A percentile compares a stretch with the other conserved stretches of the same genome.
Conservation (phyloP, 2,329 filamentous ascomycete genomes). For the Trichoderma koningiopsis region DNA sequence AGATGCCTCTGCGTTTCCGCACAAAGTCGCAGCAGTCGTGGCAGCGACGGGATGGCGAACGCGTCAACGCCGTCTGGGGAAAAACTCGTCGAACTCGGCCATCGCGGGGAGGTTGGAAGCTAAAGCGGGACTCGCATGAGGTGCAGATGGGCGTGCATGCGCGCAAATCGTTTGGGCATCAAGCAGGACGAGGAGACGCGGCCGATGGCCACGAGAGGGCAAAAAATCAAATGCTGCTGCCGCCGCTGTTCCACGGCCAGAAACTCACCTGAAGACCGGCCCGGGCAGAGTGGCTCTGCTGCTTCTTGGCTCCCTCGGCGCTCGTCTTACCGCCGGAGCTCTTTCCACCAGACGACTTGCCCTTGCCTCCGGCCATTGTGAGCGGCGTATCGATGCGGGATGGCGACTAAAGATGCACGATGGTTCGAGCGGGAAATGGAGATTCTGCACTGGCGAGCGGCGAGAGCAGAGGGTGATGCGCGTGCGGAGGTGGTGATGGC, state of each 20-base stretch:
- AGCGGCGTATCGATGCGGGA: slow-evolving; percentile 23
- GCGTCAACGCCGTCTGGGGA: slow-evolving; percentile 7
- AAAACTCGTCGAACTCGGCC: slow-evolving; percentile 17
- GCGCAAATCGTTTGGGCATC: slow-evolving; percentile 27
- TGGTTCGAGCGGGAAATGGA: slow-evolving; percentile 5
- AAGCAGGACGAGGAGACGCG: slow-evolving; percentile 5
- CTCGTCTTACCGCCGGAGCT: slow-evolving; percentile 76
- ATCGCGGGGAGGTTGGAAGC: slow-evolving; percentile 25
- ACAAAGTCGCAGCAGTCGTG: background rate
- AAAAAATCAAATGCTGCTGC: slow-evolving; percentile 11
- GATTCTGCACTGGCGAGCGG: slow-evolving; percentile 11
- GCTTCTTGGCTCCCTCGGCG: slow-evolving; percentile 73
- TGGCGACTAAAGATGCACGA: background rate
- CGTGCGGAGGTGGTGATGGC: slow-evolving; percentile 18
- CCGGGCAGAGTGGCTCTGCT: slow-evolving; percentile 93
- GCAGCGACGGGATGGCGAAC: slow-evolving; percentile 11
- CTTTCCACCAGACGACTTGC: slow-evolving; percentile 90
- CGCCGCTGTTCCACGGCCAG: background rate
- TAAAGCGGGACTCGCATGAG: slow-evolving; percentile 25
- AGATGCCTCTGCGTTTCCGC: background rate
- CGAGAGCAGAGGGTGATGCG: slow-evolving; percentile 17
- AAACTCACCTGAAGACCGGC: slow-evolving; percentile 87
- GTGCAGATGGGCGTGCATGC: slow-evolving; percentile 25
- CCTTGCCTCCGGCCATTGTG: slow-evolving; percentile 82
- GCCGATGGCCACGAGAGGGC: background rate